Evolutionary conservation across 371 early-diverging fungal genomes (phyloP).

Genomic region (Actinomucor elegans): DNA sequence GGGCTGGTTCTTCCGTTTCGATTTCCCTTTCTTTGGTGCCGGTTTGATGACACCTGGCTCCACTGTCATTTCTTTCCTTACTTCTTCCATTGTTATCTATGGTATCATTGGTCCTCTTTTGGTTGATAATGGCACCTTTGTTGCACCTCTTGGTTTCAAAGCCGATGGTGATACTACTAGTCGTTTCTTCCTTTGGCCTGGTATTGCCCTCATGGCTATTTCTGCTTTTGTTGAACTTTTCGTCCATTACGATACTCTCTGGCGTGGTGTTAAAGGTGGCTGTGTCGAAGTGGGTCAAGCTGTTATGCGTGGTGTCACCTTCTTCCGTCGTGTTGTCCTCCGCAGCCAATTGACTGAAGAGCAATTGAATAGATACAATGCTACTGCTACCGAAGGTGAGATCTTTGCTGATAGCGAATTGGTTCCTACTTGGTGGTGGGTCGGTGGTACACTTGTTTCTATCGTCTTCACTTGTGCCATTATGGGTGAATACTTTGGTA

Average conservation of each 20-base stretch:
- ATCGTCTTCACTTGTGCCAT: slow-evolving; percentile 60
- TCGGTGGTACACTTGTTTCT: slow-evolving; percentile 53
- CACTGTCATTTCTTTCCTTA: slow-evolving; percentile 59
- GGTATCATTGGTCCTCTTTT: slow-evolving; percentile 52
- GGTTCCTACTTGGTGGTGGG: slow-evolving; percentile 66
- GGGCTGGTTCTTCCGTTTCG: slow-evolving; percentile 57
- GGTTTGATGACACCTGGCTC: slow-evolving; percentile 67
- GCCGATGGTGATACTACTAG: slow-evolving; percentile 39
- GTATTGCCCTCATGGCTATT: slow-evolving; percentile 71
- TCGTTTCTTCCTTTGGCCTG: slow-evolving; percentile 72
- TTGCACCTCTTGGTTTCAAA: slow-evolving; percentile 36
- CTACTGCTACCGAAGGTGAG: slow-evolving; percentile 26
- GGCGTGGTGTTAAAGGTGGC: slow-evolving; percentile 56
- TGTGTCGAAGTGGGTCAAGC: slow-evolving; percentile 10
- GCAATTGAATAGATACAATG: neutral
- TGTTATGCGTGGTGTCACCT: neutral
- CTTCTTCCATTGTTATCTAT: slow-evolving; percentile 56
- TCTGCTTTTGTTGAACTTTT: slow-evolving; percentile 64
- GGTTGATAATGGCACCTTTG: slow-evolving; percentile 43
- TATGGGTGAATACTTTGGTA: slow-evolving; percentile 57
- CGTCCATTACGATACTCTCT: slow-evolving; percentile 54
- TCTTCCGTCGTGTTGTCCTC: slow-evolving; percentile 9
- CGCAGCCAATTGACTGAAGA: slow-evolving; percentile 2
- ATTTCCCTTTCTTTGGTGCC: slow-evolving; percentile 70
- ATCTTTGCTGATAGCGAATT: slow-evolving; percentile 36